Conservation (phyloP, 2,329 filamentous ascomycete genomes). For the Aureobasidium sp. region DNA sequence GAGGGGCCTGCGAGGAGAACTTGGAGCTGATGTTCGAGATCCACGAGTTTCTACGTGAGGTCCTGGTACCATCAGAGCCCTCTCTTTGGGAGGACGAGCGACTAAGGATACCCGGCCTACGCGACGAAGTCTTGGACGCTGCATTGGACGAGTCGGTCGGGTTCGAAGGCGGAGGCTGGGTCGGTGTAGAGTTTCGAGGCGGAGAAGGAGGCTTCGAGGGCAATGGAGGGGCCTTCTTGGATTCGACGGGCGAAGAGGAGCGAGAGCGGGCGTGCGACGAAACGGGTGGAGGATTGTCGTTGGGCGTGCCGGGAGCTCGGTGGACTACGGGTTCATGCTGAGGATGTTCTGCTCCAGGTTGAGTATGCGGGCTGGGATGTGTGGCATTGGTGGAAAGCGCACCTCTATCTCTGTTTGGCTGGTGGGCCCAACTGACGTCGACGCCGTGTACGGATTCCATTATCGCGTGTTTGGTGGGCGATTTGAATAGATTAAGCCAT, state of each 20-base stretch:
- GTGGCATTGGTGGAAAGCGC: conserved; percentile 29
- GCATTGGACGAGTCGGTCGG: conserved; percentile 20
- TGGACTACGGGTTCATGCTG: conserved; percentile 25
- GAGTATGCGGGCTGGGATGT: conserved; percentile 20
- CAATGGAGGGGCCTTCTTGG: background rate
- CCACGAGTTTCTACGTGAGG: conserved; percentile 68
- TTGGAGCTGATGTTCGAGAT: conserved; percentile 90
- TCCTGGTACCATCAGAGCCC: conserved; percentile 22
- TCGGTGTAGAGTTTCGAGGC: background rate
- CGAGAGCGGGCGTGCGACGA: conserved; percentile 30
- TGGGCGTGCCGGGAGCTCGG: conserved; percentile 29
- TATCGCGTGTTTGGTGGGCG: background rate
- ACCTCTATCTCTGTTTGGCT: conserved; percentile 63
- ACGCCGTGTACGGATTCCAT: conserved; percentile 56
- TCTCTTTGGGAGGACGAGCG: conserved; percentile 35
- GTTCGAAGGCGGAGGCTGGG: conserved; percentile 10
- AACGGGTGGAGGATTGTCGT: conserved; percentile 31
- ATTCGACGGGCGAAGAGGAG: conserved; percentile 11
- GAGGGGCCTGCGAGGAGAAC: conserved; percentile 52
- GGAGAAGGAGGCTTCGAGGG: background rate
- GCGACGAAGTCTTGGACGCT: conserved; percentile 19
- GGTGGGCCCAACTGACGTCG: conserved; percentile 89
- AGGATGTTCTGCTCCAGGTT: conserved; percentile 29
- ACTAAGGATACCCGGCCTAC: conserved; percentile 37
- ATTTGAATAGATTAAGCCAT: background rate